phyloP scores from a whole-genome alignment of 495 filamentous ascomycete species.

The Friedmanniomyces endolithicus region DNA sequence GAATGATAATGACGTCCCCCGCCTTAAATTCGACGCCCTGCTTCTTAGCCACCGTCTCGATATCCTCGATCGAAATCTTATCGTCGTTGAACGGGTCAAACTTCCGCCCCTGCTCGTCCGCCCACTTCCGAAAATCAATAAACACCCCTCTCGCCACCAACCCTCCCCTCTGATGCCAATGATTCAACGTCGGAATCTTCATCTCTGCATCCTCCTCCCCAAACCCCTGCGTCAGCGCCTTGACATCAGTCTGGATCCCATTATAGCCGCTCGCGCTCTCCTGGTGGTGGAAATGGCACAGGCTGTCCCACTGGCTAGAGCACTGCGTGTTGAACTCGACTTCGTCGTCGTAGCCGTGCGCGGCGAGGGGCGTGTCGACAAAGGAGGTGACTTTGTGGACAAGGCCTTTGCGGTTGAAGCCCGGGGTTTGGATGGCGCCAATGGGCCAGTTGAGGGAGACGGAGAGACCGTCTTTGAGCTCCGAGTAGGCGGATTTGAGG shows the following conservation, averaged over 20 bases:
- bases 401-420: conserved; percentile 41
- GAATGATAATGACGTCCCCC: conserved; percentile 37
- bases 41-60: conserved; percentile 25
- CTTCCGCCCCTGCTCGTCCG: conserved; percentile 26
- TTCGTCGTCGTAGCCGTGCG: conserved; percentile 35
- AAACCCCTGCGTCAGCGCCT: conserved; percentile 19
- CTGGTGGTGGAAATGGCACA: conserved; percentile 36
- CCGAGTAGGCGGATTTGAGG: conserved; percentile 38
- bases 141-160: conserved; percentile 45
- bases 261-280: conserved; percentile 43
- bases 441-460: conserved; percentile 48
- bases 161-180: conserved; percentile 33
- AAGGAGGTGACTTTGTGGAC: conserved; percentile 40
- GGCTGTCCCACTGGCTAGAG: conserved; percentile 32
- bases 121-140: conserved; percentile 44
- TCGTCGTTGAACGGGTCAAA: conserved; percentile 30
- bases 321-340: conserved; percentile 38
- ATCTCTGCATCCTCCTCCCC: conserved; percentile 19
- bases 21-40: conserved; percentile 34
- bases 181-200: conserved; percentile 27
- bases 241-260: conserved; percentile 25
- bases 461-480: conserved; percentile 42
- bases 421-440: conserved; percentile 35
- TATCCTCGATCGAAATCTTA: conserved; percentile 25
- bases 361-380: conserved; percentile 24